Percentiles rank a stretch among this genome's conserved stretches.
These are phyloP conservation scores for Eragrostis tef DNA, from an alignment of 202 grass and related monocot genomes.

Conservation along the genomic window DNA sequence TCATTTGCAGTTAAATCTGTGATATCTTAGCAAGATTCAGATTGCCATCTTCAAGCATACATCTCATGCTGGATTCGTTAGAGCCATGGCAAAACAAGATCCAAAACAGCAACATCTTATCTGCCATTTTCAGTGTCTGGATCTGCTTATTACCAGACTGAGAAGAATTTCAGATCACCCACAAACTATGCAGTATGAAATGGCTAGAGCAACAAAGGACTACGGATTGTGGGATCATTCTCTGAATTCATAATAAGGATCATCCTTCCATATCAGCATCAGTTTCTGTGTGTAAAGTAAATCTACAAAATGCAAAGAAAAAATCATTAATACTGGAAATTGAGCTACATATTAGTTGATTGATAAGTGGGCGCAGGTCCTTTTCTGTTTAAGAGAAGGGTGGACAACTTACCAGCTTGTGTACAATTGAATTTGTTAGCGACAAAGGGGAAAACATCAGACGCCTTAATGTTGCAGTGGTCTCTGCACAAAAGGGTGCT, in stretches of 20 bases:
- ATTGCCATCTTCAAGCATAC: not conserved
- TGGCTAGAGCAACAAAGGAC: not conserved
- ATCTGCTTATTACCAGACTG: not conserved
- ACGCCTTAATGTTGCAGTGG: constrained; percentile 37
- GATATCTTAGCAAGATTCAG: too few species aligned
- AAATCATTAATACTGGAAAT: constrained; percentile 8
- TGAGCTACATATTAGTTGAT: not conserved
- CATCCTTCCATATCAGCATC: constrained; percentile 34
- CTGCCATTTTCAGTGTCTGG: not conserved
- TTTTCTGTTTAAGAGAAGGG: not conserved
- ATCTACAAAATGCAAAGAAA: constrained; percentile 25
- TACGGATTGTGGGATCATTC: constrained; percentile 19
- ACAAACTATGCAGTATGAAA: not conserved
- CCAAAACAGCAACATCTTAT: constrained; percentile 8
- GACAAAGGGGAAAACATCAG: constrained; percentile 3
- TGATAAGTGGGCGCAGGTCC: not conserved
- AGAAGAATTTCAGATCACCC: constrained; percentile 1
- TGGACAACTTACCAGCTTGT: constrained; percentile 51
- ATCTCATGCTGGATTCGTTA: not conserved
- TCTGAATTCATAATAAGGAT: not conserved
- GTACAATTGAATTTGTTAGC: constrained; percentile 49
- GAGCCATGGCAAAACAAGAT: not conserved
- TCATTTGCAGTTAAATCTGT: not conserved
- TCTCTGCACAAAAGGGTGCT: constrained; percentile 85
- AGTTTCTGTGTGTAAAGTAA: constrained; percentile 6